A percentile compares a stretch with the other conserved stretches of the same genome.
These are phyloP conservation scores for Ustilago shanxiensis DNA, from an alignment of 1,284 basidiomycete genomes.

Conservation along the genomic window DNA sequence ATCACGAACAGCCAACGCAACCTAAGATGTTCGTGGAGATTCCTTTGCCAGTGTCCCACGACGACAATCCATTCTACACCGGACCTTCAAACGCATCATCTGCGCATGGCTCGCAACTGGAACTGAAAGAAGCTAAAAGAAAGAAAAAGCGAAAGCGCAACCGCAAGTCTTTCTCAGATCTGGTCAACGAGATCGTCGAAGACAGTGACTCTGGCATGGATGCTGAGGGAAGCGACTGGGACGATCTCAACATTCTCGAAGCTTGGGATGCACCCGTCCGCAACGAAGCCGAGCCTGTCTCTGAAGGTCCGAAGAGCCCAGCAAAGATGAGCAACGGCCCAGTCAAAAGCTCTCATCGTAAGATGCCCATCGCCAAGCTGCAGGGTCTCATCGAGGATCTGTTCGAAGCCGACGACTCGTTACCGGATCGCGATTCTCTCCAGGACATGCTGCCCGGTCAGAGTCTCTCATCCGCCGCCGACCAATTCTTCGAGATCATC, in stretches of 20 bases:
- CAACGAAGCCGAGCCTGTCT: constrained; percentile 7
- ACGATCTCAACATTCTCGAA: constrained; percentile 42
- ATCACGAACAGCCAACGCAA: neutral
- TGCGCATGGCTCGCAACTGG: neutral
- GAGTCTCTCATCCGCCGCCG: constrained; percentile 78
- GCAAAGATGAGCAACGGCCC: constrained; percentile 49
- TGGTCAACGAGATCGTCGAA: constrained; percentile 43
- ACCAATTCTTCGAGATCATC: constrained; percentile 71
- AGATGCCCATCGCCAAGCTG: constrained; percentile 79
- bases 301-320: constrained; percentile 22
- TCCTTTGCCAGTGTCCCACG: neutral
- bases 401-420: constrained; percentile 86
- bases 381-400: constrained; percentile 82
- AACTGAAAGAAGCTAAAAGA: constrained; percentile 19
- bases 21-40: constrained; percentile 16
- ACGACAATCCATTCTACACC: neutral
- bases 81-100: neutral
- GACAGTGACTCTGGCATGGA: constrained; percentile 49
- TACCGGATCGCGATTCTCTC: constrained; percentile 77
- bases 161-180: constrained; percentile 32
- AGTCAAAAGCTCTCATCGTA: constrained; percentile 47
- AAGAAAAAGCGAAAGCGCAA: constrained; percentile 33
- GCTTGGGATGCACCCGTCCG: constrained; percentile 15
- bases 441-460: constrained; percentile 73
- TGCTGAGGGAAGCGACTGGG: constrained; percentile 56